Percentiles rank a stretch among this genome's conserved stretches.
Conservation (phyloP, 1,139 yeast genomes). For the Suhomyces choctaworum region DNA sequence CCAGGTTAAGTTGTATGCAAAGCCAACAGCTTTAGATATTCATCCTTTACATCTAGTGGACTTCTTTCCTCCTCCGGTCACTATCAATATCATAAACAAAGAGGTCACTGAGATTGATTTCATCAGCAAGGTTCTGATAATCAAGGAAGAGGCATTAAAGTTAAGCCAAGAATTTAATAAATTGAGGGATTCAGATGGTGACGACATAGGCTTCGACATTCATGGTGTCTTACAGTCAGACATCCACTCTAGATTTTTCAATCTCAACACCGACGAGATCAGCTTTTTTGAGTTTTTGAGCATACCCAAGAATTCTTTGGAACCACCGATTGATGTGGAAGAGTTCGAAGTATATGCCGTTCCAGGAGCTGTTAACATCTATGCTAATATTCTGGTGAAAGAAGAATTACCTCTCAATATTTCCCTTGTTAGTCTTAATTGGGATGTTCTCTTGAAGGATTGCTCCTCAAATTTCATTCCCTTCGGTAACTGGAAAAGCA, state of each 20-base stretch:
- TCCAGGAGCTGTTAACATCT: slow-evolving; percentile 9
- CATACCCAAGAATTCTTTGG: slow-evolving; percentile 17
- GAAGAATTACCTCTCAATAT: slow-evolving; percentile 23
- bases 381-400: slow-evolving; percentile 12
- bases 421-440: slow-evolving; percentile 22
- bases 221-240: slow-evolving; percentile 21
- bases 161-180: slow-evolving; percentile 18
- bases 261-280: slow-evolving; percentile 19
- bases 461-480: slow-evolving; percentile 23
- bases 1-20: slow-evolving; percentile 24
- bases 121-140: slow-evolving; percentile 23
- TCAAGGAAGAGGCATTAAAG: slow-evolving; percentile 22
- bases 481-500: slow-evolving; percentile 29
- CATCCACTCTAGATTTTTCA: slow-evolving; percentile 19
- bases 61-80: slow-evolving; percentile 27
- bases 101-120: slow-evolving; percentile 29
- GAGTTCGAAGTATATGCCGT: slow-evolving; percentile 12
- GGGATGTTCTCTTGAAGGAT: slow-evolving; percentile 30
- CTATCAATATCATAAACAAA: slow-evolving; percentile 23
- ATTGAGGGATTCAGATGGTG: slow-evolving; percentile 13
- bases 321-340: slow-evolving; percentile 17
- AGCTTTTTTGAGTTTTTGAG: slow-evolving; percentile 18
- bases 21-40: slow-evolving; percentile 19
- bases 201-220: slow-evolving; percentile 20
- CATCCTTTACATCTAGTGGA: slow-evolving; percentile 27